Conservation (phyloP, 495 filamentous ascomycete species). For the Aspergillus cristatus region DNA sequence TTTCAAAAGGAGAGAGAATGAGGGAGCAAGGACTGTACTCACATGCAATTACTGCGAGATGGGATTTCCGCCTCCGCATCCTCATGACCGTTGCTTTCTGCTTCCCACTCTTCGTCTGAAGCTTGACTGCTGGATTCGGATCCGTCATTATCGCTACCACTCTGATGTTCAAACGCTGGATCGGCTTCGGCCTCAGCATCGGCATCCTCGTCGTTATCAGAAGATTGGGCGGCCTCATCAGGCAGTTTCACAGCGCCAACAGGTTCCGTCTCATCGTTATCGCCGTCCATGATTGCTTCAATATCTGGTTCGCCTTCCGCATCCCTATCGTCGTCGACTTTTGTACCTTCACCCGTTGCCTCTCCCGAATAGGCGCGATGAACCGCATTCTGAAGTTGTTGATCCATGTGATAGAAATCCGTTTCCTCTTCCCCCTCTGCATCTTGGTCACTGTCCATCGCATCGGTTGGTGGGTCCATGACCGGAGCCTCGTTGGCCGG, state of each 20-base stretch:
- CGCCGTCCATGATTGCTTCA: slow-evolving; percentile 20
- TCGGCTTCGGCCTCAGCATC: slow-evolving; percentile 41
- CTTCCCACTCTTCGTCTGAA: slow-evolving; percentile 66
- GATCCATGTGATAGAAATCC: slow-evolving; percentile 38
- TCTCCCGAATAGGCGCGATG: slow-evolving; percentile 47
- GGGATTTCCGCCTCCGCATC: slow-evolving; percentile 58
- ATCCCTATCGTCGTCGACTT: slow-evolving; percentile 24
- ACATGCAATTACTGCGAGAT: slow-evolving; percentile 55
- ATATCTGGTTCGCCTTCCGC: slow-evolving; percentile 20
- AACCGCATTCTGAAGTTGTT: slow-evolving; percentile 40
- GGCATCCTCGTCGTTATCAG: slow-evolving; percentile 28
- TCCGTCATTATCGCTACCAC: slow-evolving; percentile 34
- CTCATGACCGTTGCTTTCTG: slow-evolving; percentile 51
- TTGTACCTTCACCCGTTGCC: slow-evolving; percentile 29
- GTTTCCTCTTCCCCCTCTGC: slow-evolving; percentile 45
- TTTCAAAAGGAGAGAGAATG: slow-evolving; percentile 5
- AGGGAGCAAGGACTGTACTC: slow-evolving; percentile 35
- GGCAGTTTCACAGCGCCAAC: slow-evolving; percentile 71
- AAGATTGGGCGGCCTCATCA: slow-evolving; percentile 40
- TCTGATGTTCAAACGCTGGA: slow-evolving; percentile 30
- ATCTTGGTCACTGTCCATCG: slow-evolving; percentile 43
- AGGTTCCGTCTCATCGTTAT: slow-evolving; percentile 46
- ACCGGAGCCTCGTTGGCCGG: slow-evolving; percentile 32
- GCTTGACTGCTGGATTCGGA: slow-evolving; percentile 50
- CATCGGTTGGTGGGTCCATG: slow-evolving; percentile 24